Percentiles rank a stretch among this genome's conserved stretches.
Evolutionary conservation across 2,329 filamentous ascomycete genomes (phyloP).

Genomic region (Fusarium avenaceum): DNA sequence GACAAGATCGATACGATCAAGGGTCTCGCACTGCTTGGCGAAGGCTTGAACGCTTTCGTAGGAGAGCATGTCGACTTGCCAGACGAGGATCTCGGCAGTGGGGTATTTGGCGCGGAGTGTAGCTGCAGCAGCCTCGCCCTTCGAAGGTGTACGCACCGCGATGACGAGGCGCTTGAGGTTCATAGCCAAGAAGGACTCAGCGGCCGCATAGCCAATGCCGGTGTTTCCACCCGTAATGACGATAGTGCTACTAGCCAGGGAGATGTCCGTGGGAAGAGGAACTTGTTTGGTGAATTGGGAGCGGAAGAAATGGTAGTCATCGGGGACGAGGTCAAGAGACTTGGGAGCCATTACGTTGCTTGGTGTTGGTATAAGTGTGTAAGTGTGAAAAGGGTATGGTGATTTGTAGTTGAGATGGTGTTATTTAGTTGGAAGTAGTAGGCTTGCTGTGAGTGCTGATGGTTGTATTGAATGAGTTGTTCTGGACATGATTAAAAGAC

Average conservation of each 20-base stretch:
- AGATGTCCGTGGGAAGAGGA: constrained; percentile 37
- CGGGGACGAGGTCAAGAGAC: constrained; percentile 38
- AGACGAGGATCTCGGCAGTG: constrained; percentile 60
- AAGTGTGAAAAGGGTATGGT: not conserved
- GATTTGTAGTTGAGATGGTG: not conserved
- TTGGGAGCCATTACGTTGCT: constrained; percentile 42
- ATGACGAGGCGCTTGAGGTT: constrained; percentile 61
- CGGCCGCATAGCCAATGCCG: constrained; percentile 63
- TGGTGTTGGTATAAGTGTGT: not conserved
- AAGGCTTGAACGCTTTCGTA: constrained; percentile 62
- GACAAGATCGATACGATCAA: constrained; percentile 58
- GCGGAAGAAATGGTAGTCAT: constrained; percentile 41
- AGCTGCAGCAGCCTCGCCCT: constrained; percentile 57
- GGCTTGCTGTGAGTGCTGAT: not conserved
- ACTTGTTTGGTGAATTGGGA: constrained; percentile 49
- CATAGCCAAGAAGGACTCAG: constrained; percentile 56
- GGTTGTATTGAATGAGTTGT: constrained; percentile 1
- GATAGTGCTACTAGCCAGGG: constrained; percentile 56
- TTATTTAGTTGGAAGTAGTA: not conserved
- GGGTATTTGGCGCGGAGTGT: constrained; percentile 39
- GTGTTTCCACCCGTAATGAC: constrained; percentile 65
- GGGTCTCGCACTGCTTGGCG: constrained; percentile 51
- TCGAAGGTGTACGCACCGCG: constrained; percentile 59
- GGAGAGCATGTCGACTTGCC: constrained; percentile 62
- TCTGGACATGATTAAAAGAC: not conserved